Percentiles rank a stretch among this genome's conserved stretches.
Conservation (phyloP, 257 asterid genomes). For the Nemophila menziesii region DNA sequence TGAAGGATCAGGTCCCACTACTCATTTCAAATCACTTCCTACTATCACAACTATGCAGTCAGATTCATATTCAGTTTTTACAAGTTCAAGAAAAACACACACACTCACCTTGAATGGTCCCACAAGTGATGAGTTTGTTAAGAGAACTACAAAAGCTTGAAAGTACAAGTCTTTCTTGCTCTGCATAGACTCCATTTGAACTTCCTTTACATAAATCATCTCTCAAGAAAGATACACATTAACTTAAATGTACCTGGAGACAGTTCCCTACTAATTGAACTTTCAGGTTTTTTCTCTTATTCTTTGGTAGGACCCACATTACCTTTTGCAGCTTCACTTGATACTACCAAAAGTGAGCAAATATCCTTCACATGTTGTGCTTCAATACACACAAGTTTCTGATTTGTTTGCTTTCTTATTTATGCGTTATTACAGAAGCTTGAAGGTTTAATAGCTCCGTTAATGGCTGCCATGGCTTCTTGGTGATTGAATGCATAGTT, state of each 20-base stretch:
- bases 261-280: slow-evolving; percentile 24
- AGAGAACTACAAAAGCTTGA: slow-evolving; percentile 36
- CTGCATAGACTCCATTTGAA: slow-evolving; percentile 23
- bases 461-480: slow-evolving; percentile 39
- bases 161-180: slow-evolving; percentile 58
- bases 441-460: slow-evolving; percentile 24
- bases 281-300: slow-evolving; percentile 9
- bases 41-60: slow-evolving; percentile 1
- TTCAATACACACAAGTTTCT: slow-evolving; percentile 18
- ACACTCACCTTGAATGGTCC: slow-evolving; percentile 34
- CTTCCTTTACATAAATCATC: neutral
- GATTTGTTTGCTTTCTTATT: slow-evolving; percentile 26
- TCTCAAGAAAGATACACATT: slow-evolving; percentile 40
- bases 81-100: too few relatives aligned
- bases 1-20: neutral
- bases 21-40: slow-evolving; percentile 4
- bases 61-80: too few relatives aligned
- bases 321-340: slow-evolving; percentile 57
- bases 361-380: slow-evolving; percentile 36
- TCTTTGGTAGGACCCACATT: neutral
- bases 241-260: slow-evolving; percentile 53
- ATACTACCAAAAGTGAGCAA: slow-evolving; percentile 43
- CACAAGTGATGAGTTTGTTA: slow-evolving; percentile 33
- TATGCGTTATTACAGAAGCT: slow-evolving; percentile 18
- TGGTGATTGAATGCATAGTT: slow-evolving; percentile 24